Conservation (phyloP, 257 asterid genomes). For the Cynanchum wilfordii region DNA sequence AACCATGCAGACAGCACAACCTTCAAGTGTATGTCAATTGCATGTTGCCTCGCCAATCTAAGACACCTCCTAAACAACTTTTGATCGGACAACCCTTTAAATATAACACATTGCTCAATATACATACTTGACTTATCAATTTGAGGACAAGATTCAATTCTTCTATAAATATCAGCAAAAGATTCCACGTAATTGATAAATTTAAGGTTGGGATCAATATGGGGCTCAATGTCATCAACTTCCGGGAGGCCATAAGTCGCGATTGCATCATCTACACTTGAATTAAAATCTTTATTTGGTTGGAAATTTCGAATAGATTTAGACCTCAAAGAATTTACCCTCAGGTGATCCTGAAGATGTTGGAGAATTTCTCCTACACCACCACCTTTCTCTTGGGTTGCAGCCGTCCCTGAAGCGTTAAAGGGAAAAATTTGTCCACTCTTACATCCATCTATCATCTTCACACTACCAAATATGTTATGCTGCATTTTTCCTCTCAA, state of each 20-base stretch:
- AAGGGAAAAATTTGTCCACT: constrained; percentile 51
- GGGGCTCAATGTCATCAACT: constrained; percentile 72
- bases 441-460: constrained; percentile 77
- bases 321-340: constrained; percentile 58
- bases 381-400: constrained; percentile 31
- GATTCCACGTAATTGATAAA: constrained; percentile 58
- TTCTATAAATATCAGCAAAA: constrained; percentile 58
- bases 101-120: constrained; percentile 76
- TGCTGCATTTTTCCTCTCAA: constrained; percentile 68
- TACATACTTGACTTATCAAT: constrained; percentile 46
- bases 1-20: constrained; percentile 91
- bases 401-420: constrained; percentile 28
- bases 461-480: constrained; percentile 62
- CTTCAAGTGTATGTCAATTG: constrained; percentile 85
- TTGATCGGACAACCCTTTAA: constrained; percentile 71
- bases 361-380: constrained; percentile 68
- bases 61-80: constrained; percentile 83
- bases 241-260: constrained; percentile 74
- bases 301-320: constrained; percentile 57
- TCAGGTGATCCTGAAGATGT: constrained; percentile 66
- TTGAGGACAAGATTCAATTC: constrained; percentile 50
- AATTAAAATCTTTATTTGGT: constrained; percentile 31
- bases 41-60: constrained; percentile 70
- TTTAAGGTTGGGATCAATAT: constrained; percentile 65
- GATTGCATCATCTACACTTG: constrained; percentile 48